Conservation (phyloP, 2,329 filamentous ascomycete species). For the Pseudonectria buxi region DNA sequence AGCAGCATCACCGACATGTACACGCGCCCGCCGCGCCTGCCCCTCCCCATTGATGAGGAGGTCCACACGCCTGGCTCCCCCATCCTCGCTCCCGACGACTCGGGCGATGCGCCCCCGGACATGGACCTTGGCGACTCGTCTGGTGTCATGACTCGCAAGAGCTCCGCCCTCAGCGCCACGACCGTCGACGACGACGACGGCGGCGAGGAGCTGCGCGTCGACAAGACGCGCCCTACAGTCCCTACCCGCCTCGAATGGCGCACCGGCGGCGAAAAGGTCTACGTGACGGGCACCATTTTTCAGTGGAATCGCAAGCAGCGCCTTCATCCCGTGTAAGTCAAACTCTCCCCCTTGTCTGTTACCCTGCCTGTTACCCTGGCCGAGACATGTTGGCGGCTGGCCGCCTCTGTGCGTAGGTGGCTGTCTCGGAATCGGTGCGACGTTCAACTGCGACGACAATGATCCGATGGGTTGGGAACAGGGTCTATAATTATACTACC, state of each 20-base stretch:
- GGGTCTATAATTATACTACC: too few species aligned
- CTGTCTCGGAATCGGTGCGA: conserved; percentile 10
- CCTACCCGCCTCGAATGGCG: conserved; percentile 84
- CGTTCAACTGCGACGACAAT: too few species aligned
- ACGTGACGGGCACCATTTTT: conserved; percentile 95
- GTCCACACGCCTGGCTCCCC: conserved; percentile 84
- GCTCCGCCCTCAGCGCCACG: conserved; percentile 54
- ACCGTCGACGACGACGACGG: conserved; percentile 70
- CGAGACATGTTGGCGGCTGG: conserved; percentile 17
- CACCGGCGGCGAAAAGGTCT: conserved; percentile 77
- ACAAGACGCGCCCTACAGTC: conserved; percentile 70
- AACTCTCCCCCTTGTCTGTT: not conserved
- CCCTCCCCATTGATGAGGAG: conserved; percentile 90
- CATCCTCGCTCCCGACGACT: conserved; percentile 66
- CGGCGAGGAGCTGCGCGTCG: conserved; percentile 68
- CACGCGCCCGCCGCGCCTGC: conserved; percentile 75
- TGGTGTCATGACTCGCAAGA: conserved; percentile 45
- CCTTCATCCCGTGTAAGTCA: conserved; percentile 73
- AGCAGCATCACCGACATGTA: conserved; percentile 59
- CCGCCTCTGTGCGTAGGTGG: conserved; percentile 20
- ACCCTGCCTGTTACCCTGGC: conserved; percentile 1
- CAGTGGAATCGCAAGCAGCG: conserved; percentile 95
- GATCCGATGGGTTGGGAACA: too few species aligned
- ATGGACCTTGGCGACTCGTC: conserved; percentile 44
- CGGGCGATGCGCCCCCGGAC: conserved; percentile 43